Conservation (phyloP, 768 basidiomycete genomes). For the Termitomyces sp. region DNA sequence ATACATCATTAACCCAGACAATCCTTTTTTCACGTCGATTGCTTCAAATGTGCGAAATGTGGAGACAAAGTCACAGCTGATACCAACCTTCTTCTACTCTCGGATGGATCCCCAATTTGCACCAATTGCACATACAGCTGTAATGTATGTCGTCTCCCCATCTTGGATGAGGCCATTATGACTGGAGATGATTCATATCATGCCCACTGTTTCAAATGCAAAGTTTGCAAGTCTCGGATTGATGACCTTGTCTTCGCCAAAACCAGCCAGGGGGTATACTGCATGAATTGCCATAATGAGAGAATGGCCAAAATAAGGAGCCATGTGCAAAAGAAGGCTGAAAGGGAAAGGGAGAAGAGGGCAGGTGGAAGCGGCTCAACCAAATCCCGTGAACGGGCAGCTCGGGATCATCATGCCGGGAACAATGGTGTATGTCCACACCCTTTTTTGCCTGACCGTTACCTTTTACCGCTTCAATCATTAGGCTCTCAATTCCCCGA, state of each 20-base stretch:
- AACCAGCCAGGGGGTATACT: conserved; percentile 97
- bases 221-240: conserved; percentile 90
- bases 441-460: conserved; percentile 6
- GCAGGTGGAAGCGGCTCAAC: conserved; percentile 38
- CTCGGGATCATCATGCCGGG: conserved; percentile 36
- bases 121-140: conserved; percentile 93
- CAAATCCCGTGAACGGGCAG: conserved; percentile 38
- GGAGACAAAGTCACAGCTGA: conserved; percentile 89
- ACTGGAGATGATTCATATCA: conserved; percentile 99
- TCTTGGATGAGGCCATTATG: conserved; percentile 99
- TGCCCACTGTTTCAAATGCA: conserved; percentile 98
- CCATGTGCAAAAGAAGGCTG: conserved; percentile 86
- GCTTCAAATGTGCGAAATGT: conserved; percentile 98
- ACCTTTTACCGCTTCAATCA: not conserved
- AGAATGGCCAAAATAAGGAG: conserved; percentile 91
- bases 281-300: conserved; percentile 98
- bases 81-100: conserved; percentile 93
- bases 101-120: conserved; percentile 97
- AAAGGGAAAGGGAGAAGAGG: conserved; percentile 50
- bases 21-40: conserved; percentile 92
- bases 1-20: conserved; percentile 46
- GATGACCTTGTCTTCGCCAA: conserved; percentile 99
- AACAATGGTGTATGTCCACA: conserved; percentile 36
- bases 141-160: conserved; percentile 90
- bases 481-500: conserved; percentile 6